These are phyloP conservation scores for Tuctoria greenei DNA, from an alignment of 176 grass and related monocot species.

Conservation along the genomic window DNA sequence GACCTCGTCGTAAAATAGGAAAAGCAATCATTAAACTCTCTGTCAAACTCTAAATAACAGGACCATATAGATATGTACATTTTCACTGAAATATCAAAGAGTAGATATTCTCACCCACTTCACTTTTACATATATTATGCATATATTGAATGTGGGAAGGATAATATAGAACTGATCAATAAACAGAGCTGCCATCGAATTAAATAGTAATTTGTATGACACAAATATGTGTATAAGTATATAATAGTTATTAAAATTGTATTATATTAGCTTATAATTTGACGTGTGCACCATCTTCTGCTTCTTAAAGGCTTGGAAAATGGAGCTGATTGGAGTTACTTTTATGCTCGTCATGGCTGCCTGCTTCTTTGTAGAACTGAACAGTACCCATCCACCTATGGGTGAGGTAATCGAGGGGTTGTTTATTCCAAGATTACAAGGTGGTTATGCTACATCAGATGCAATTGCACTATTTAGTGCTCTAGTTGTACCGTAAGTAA, in stretches of 20 bases:
- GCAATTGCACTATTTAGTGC: constrained; percentile 59
- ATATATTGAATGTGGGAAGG: background rate
- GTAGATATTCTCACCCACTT: background rate
- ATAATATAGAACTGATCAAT: background rate
- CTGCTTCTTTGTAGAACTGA: constrained; percentile 67
- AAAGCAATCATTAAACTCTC: background rate
- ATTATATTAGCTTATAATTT: background rate
- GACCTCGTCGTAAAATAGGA: background rate
- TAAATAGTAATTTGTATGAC: background rate
- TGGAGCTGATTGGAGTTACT: constrained; percentile 58
- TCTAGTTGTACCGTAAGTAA: constrained; percentile 74
- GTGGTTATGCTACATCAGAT: constrained; percentile 50
- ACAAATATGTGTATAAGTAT: too few relatives aligned
- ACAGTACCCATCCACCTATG: constrained; percentile 55
- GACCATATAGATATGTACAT: background rate
- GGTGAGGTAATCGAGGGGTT: constrained; percentile 57
- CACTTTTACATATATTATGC: background rate
- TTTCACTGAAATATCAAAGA: background rate
- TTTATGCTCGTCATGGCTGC: constrained; percentile 61
- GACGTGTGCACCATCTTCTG: background rate
- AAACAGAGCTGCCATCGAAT: background rate
- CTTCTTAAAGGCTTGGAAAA: constrained; percentile 53
- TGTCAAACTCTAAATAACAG: background rate
- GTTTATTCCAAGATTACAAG: constrained; percentile 59
- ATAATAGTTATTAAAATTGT: background rate